These are phyloP conservation scores for Jacaranda mimosifolia DNA, from an alignment of 257 asterid species.

Conservation along the genomic window DNA sequence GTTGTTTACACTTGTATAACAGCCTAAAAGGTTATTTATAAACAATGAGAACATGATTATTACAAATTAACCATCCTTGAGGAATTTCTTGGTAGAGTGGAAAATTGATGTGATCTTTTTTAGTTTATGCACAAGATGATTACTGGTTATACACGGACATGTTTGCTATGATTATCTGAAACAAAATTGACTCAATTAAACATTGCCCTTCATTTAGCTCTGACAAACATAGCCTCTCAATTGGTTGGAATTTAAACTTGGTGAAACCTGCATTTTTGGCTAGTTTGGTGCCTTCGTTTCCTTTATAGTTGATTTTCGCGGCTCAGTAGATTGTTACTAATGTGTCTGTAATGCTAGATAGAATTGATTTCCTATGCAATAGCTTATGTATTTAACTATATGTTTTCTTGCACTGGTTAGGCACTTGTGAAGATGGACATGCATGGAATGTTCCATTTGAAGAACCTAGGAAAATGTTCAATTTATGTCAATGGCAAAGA, in stretches of 20 bases:
- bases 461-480: constrained; percentile 60
- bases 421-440: constrained; percentile 63
- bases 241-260: neutral
- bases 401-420: constrained; percentile 44
- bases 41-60: neutral
- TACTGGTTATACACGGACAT: neutral
- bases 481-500: constrained; percentile 57
- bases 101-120: neutral
- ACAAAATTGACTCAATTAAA: neutral
- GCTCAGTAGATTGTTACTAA: neutral
- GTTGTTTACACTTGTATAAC: neutral
- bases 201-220: neutral
- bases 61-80: neutral
- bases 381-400: neutral
- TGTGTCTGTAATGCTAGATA: constrained; percentile 13
- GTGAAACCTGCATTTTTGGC: neutral
- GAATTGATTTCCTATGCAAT: neutral
- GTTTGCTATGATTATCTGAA: neutral
- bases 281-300: neutral
- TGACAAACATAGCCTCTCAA: neutral
- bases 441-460: constrained; percentile 60
- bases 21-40: neutral
- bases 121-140: neutral
- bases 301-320: neutral
- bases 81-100: neutral